Conservation (phyloP, 1,139 yeast species). For the Protomyces inundatus region DNA sequence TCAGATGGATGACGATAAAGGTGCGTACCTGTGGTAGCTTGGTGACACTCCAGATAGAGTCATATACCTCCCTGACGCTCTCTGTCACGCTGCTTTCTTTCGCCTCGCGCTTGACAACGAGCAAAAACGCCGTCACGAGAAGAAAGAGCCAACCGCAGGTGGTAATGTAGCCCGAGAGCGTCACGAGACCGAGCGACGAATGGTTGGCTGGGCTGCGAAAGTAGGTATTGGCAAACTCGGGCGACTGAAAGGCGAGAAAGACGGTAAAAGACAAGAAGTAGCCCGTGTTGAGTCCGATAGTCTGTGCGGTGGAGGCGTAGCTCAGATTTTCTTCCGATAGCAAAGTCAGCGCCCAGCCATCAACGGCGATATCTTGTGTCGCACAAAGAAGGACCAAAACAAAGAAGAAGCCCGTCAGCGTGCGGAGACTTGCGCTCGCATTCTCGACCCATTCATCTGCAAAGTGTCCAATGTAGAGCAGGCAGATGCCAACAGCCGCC, state of each 20-base stretch:
- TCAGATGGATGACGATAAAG: conserved; percentile 65
- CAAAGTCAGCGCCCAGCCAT: conserved; percentile 96
- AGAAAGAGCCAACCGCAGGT: conserved; percentile 75
- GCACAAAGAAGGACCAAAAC: conserved; percentile 81
- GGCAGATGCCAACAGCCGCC: conserved; percentile 61
- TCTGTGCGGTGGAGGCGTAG: conserved; percentile 97
- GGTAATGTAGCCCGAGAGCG: conserved; percentile 67
- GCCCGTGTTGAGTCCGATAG: conserved; percentile 89
- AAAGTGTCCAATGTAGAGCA: conserved; percentile 57
- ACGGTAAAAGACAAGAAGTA: conserved; percentile 88
- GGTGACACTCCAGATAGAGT: conserved; percentile 70
- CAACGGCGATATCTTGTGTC: conserved; percentile 97
- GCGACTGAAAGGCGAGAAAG: conserved; percentile 81
- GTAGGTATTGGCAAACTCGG: conserved; percentile 86
- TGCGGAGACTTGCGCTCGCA: conserved; percentile 24
- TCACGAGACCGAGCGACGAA: conserved; percentile 57
- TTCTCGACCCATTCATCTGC: conserved; percentile 53
- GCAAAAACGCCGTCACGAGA: conserved; percentile 58
- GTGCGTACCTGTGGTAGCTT: conserved; percentile 70
- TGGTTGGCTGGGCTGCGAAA: conserved; percentile 52
- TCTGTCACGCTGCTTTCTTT: conserved; percentile 41
- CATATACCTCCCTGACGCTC: conserved; percentile 52
- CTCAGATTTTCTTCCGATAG: conserved; percentile 71
- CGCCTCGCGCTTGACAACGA: conserved; percentile 40
- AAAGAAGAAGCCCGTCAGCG: conserved; percentile 61